A percentile compares a stretch with the other conserved stretches of the same genome.
Evolutionary conservation across 2,329 filamentous ascomycete species (phyloP).

Genomic region (Aureobasidium leucospermi): DNA sequence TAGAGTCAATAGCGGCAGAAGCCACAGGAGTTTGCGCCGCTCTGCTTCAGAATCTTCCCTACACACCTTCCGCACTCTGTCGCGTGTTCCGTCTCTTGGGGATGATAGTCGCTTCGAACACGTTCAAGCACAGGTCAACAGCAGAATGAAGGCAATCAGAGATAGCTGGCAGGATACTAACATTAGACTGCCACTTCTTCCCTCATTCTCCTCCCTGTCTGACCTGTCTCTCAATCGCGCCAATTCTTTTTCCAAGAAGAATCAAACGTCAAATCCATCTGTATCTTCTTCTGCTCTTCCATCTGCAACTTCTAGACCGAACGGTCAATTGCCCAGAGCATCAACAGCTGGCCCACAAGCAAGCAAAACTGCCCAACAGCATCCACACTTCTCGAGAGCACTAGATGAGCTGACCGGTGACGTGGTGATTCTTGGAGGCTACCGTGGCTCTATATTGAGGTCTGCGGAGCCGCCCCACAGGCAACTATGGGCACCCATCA

Average conservation of each 20-base stretch:
- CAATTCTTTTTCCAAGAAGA: slow-evolving; percentile 2
- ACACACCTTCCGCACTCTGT: slow-evolving; percentile 63
- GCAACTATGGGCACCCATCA: slow-evolving; percentile 91
- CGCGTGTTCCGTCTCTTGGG: slow-evolving; percentile 72
- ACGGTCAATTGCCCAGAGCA: background rate
- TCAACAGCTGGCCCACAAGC: slow-evolving; percentile 2
- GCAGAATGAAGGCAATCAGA: slow-evolving; percentile 79
- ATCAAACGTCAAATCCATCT: background rate
- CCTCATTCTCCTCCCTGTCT: slow-evolving; percentile 46
- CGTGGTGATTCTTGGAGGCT: slow-evolving; percentile 81
- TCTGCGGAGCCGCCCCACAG: slow-evolving; percentile 74
- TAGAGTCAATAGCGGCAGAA: slow-evolving; percentile 9
- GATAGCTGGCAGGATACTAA: slow-evolving; percentile 81
- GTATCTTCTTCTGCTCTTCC: background rate
- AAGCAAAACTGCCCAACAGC: slow-evolving; percentile 28
- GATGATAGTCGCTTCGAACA: slow-evolving; percentile 76
- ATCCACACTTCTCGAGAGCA: slow-evolving; percentile 48
- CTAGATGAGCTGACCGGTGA: slow-evolving; percentile 71
- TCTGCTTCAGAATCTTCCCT: slow-evolving; percentile 73
- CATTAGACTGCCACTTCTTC: slow-evolving; percentile 48
- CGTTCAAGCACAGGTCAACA: slow-evolving; percentile 79
- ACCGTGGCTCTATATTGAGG: slow-evolving; percentile 80
- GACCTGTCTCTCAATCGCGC: slow-evolving; percentile 3
- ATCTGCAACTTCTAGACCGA: background rate
- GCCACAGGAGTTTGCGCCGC: slow-evolving; percentile 40